Evolutionary conservation across 176 grass and related monocot genomes (phyloP).

Genomic region (Musa acuminata): DNA sequence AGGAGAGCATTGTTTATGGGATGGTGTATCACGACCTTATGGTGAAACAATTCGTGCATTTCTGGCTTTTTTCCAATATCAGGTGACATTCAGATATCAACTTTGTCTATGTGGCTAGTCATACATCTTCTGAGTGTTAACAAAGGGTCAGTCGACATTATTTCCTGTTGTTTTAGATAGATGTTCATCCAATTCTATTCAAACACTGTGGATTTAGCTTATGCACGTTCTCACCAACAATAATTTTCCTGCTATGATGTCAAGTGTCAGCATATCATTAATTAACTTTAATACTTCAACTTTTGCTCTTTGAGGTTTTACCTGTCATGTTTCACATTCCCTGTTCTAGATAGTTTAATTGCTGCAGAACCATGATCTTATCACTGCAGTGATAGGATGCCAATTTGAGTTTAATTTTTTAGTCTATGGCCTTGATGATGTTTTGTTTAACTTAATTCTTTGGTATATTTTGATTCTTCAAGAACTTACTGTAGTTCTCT

Average conservation of each 20-base stretch:
- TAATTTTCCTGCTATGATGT: not conserved
- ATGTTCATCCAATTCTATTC: not conserved
- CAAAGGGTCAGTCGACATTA: not conserved
- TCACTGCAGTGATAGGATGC: not conserved
- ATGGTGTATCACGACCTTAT: conserved; percentile 87
- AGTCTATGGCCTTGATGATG: not conserved
- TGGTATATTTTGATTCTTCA: not conserved
- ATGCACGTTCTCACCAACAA: not conserved
- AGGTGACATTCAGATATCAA: conserved; percentile 30
- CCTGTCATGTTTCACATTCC: not conserved
- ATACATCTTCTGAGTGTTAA: not conserved
- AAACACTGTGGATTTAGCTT: not conserved
- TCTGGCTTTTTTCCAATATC: conserved; percentile 82
- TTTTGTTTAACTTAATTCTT: too few relatives aligned
- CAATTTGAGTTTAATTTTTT: not conserved
- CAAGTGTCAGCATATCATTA: not conserved
- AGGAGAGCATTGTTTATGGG: conserved; percentile 85
- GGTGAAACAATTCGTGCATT: conserved; percentile 89
- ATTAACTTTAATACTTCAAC: not conserved
- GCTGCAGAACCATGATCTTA: not conserved
- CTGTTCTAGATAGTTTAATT: not conserved
- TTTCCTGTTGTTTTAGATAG: not conserved
- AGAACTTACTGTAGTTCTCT: conserved; percentile 3
- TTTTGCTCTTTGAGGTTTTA: not conserved
- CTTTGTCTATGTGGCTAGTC: not conserved